Conservation (phyloP, 495 filamentous ascomycete species). For the Podospora tetraspora region DNA sequence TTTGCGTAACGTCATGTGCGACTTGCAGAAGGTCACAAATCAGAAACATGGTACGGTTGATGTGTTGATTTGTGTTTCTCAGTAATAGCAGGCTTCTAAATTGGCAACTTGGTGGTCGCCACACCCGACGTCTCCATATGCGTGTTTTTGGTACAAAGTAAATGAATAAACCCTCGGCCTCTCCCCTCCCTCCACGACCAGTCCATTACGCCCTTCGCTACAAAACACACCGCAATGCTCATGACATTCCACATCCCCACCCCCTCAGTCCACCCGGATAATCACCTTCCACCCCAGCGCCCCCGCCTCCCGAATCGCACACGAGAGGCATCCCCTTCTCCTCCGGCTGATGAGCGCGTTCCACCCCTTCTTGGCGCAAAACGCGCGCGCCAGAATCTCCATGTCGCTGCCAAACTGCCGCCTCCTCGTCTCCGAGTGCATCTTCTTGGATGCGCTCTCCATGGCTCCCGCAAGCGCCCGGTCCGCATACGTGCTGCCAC, state of each 20-base stretch:
- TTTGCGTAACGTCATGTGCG: neutral
- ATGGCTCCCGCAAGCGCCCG: constrained; percentile 2
- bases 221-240: neutral
- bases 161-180: neutral
- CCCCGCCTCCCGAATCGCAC: constrained; percentile 64
- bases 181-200: neutral
- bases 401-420: constrained; percentile 51
- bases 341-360: constrained; percentile 63
- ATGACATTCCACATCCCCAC: neutral
- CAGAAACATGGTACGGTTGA: neutral
- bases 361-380: constrained; percentile 64
- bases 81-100: neutral
- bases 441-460: constrained; percentile 36
- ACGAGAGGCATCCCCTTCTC: constrained; percentile 58
- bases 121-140: neutral
- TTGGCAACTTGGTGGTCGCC: neutral
- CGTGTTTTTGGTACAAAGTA: neutral
- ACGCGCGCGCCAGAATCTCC: constrained; percentile 61
- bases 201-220: neutral
- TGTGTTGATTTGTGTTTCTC: neutral
- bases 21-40: neutral
- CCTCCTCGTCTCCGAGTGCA: constrained; percentile 46
- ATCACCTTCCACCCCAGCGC: constrained; percentile 62
- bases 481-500: neutral
- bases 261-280: constrained; percentile 50